Evolutionary conservation across 2,329 filamentous ascomycete genomes (phyloP).

Genomic region (Colletotrichum destructivum): DNA sequence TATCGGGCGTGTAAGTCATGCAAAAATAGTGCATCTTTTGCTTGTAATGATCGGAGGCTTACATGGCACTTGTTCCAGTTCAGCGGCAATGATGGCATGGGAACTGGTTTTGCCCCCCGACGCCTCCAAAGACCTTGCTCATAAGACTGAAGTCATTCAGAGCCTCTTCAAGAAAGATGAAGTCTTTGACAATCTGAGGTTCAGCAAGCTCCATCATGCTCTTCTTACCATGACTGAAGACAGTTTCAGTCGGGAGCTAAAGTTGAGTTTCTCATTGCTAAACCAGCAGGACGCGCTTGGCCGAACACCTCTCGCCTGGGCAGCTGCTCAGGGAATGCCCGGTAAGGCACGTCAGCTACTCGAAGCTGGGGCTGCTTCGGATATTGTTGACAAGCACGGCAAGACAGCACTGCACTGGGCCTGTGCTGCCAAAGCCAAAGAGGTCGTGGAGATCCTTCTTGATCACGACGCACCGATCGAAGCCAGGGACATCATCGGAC

Average conservation of each 20-base stretch:
- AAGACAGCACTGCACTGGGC: conserved; percentile 19
- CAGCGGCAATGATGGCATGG: conserved; percentile 20
- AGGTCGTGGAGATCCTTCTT: neutral
- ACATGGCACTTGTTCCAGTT: neutral
- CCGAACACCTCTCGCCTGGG: conserved; percentile 3
- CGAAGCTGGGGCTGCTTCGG: neutral
- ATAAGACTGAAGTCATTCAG: neutral
- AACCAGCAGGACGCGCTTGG: conserved; percentile 9
- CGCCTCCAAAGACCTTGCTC: neutral
- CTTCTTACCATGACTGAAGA: conserved; percentile 5
- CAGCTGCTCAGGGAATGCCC: neutral
- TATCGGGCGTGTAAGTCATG: neutral
- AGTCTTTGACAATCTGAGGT: neutral
- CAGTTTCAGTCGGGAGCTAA: neutral
- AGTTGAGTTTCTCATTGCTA: neutral
- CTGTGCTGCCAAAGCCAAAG: neutral
- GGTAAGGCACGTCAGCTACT: neutral
- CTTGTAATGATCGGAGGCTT: neutral
- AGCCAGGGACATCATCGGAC: conserved; percentile 47
- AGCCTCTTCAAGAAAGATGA: conserved; percentile 2
- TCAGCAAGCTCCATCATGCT: conserved; percentile 1
- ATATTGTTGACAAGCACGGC: neutral
- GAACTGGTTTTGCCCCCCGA: conserved; percentile 2
- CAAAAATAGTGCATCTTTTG: too few species aligned
- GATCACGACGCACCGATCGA: conserved; percentile 46